Conservation (phyloP, 1,139 yeast genomes). For the Protomyces inouyei region DNA sequence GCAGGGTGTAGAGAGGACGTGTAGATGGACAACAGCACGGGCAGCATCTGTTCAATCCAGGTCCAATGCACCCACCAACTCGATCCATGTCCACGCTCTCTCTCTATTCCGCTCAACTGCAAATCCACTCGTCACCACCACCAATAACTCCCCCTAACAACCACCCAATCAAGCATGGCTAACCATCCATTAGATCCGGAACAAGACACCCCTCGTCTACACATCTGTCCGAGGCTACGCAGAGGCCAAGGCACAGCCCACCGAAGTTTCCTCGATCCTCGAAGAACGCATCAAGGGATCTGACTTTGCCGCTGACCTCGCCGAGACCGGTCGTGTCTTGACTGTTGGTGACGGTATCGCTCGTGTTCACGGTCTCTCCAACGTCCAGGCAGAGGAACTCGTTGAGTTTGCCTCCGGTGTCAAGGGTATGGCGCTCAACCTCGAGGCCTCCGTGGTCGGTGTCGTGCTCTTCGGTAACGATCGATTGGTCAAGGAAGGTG, state of each 20-base stretch:
- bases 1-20: too few species aligned
- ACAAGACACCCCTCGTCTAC: slow-evolving; percentile 22
- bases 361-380: slow-evolving; percentile 99
- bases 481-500: slow-evolving; percentile 98
- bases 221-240: slow-evolving; percentile 39
- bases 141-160: not conserved
- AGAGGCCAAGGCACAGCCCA: slow-evolving; percentile 96
- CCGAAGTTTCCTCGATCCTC: slow-evolving; percentile 97
- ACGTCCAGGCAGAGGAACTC: slow-evolving; percentile 99
- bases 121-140: not conserved
- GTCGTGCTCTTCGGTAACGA: slow-evolving; percentile 99
- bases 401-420: slow-evolving; percentile 99
- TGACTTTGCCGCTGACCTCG: slow-evolving; percentile 93
- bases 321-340: slow-evolving; percentile 99
- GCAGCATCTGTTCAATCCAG: too few species aligned
- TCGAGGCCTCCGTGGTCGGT: slow-evolving; percentile 90
- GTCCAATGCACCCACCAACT: too few species aligned
- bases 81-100: not conserved
- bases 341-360: slow-evolving; percentile 99
- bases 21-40: too few species aligned
- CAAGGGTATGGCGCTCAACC: slow-evolving; percentile 99
- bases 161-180: not conserved
- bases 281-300: slow-evolving; percentile 99
- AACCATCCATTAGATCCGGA: slow-evolving; percentile 13
- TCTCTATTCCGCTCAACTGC: not conserved